Evolutionary conservation across 2,329 filamentous ascomycete genomes (phyloP).

Genomic region (Boeremia lycopersici): DNA sequence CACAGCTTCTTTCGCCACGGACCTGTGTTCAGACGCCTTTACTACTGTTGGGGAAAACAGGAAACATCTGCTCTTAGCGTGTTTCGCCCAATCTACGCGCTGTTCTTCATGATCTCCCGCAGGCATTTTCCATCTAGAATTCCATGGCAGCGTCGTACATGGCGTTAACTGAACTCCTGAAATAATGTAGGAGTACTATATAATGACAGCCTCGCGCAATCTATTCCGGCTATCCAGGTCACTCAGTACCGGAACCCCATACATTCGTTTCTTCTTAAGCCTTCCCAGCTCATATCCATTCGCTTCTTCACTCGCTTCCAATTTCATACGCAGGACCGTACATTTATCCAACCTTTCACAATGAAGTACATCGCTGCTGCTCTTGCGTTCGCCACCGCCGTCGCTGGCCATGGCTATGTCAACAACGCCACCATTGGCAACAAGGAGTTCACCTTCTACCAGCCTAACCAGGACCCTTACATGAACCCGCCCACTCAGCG

Average conservation of each 20-base stretch:
- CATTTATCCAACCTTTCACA: slow-evolving; percentile 16
- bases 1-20: slow-evolving; percentile 3
- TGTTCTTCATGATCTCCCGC: slow-evolving; percentile 34
- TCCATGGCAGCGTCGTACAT: slow-evolving; percentile 24
- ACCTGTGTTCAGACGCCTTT: neutral
- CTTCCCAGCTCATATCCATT: slow-evolving; percentile 20
- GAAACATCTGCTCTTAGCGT: slow-evolving; percentile 25
- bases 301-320: slow-evolving; percentile 15
- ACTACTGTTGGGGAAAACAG: slow-evolving; percentile 4
- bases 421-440: slow-evolving; percentile 43
- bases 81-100: slow-evolving; percentile 40
- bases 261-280: slow-evolving; percentile 23
- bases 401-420: slow-evolving; percentile 45
- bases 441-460: slow-evolving; percentile 43
- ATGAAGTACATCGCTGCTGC: slow-evolving; percentile 44
- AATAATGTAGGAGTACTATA: slow-evolving; percentile 31
- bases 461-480: slow-evolving; percentile 45
- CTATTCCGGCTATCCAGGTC: slow-evolving; percentile 25
- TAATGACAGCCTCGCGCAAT: slow-evolving; percentile 20
- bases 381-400: slow-evolving; percentile 36
- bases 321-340: slow-evolving; percentile 15
- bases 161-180: slow-evolving; percentile 21
- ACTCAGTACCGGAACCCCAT: slow-evolving; percentile 26
- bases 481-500: slow-evolving; percentile 50
- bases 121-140: slow-evolving; percentile 27